These are phyloP conservation scores for Oryza coarctata DNA, from an alignment of 176 grass and related monocot species.

Conservation along the genomic window DNA sequence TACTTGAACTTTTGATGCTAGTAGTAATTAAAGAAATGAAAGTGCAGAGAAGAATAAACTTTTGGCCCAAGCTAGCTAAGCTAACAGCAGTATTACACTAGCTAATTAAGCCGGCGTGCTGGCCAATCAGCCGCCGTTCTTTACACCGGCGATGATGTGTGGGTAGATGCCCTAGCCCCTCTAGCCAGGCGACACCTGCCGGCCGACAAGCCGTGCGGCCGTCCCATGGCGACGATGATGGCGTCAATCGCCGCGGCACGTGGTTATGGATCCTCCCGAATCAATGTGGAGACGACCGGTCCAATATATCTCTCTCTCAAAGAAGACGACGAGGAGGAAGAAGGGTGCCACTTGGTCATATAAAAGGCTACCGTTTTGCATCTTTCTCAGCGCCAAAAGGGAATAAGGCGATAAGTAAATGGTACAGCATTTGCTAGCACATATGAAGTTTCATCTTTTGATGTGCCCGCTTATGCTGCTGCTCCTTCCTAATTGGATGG, in stretches of 20 bases:
- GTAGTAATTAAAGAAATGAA: not conserved
- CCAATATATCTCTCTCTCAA: not conserved
- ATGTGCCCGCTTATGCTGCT: constrained; percentile 24
- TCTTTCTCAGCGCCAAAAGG: constrained; percentile 36
- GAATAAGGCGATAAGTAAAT: not conserved
- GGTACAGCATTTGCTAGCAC: constrained; percentile 27
- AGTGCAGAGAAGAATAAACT: constrained; percentile 6
- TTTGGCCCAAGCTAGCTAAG: constrained; percentile 24
- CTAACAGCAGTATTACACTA: not conserved
- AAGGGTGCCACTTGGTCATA: not conserved
- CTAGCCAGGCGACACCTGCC: constrained; percentile 59
- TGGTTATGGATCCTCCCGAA: constrained; percentile 49
- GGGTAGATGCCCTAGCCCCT: constrained; percentile 30
- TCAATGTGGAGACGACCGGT: constrained; percentile 41
- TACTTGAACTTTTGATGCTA: not conserved
- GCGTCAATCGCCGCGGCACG: constrained; percentile 59
- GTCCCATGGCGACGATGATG: constrained; percentile 59
- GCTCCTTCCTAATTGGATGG: constrained; percentile 40
- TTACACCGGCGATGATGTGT: constrained; percentile 21
- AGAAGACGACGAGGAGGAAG: not conserved
- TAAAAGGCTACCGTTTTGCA: constrained; percentile 31
- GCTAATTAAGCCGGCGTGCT: not conserved
- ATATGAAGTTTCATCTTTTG: constrained; percentile 48
- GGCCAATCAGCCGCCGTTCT: constrained; percentile 28
- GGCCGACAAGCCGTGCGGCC: constrained; percentile 59